Evolutionary conservation across 192 early-diverging fungal species (phyloP), one percentile per base, ranked within the genome.

Genomic region (Podochytrium sp.): DNA sequence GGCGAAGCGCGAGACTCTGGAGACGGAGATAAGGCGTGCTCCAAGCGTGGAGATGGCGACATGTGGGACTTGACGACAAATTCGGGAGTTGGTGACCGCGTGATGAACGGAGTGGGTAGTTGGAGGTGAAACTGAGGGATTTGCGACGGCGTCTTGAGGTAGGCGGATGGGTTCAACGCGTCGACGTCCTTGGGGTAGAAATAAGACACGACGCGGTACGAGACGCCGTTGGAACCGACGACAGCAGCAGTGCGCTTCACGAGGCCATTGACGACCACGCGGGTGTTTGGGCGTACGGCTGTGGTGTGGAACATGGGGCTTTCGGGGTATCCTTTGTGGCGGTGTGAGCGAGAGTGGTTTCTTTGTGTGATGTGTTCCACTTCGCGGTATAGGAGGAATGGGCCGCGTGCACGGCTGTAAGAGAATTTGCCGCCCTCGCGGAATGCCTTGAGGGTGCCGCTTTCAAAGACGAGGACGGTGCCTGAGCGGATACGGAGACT

Each of bases 391-490:
- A 71, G 52, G 14, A 71, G 69, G 27, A 71, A 71, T 14, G 18
- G 35, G 16, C 69, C 69, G 16, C 69, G 29, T 53, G 32, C 60
- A 3, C 69, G 33, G 20, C 32, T 38, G 1, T 20, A 16, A 25
- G 29, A 35, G 56, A 53, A 59, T 27, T 37, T 55, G 14, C 49
- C 49, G 49, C 51, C 66, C 7, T 69, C 63, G 10, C 52, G 52
- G 23, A 55, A 55, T 23, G 25, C 7, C 25, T 55, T 55, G 12
- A 55, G 20, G 52, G 12, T 6, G 10, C 0, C 7, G 7, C 30
- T 29, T 55, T 55, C 52, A 71, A 71, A 71, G 56, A 71, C 69
- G 43, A 71, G 33, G 69, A 71, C 49, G 6, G 69, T 59, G 49
- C 69, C 69, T 0, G 55, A 59, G 4, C 69, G 69, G 32, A 71